Percentiles rank a stretch among this genome's conserved stretches.
These are phyloP conservation scores for Clavispora carvajalis DNA, from an alignment of 805 yeast genomes.

Conservation along the genomic window DNA sequence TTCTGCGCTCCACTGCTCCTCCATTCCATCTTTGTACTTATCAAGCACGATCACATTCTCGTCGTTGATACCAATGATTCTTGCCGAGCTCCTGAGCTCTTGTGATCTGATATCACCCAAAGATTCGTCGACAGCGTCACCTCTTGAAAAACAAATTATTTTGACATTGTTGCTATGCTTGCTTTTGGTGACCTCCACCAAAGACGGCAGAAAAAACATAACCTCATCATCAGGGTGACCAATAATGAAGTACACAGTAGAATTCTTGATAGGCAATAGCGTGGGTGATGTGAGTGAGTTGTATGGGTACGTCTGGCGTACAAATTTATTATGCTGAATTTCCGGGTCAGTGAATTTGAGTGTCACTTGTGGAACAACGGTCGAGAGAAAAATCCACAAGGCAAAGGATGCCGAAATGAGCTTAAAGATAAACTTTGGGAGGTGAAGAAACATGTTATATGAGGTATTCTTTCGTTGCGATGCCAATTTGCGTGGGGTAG, in stretches of 20 bases:
- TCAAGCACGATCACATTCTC: conserved; percentile 44
- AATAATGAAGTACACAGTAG: conserved; percentile 50
- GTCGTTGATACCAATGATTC: conserved; percentile 45
- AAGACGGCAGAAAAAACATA: conserved; percentile 89
- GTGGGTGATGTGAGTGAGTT: conserved; percentile 32
- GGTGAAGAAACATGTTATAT: not conserved
- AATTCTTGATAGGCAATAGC: conserved; percentile 27
- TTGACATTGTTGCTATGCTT: conserved; percentile 47
- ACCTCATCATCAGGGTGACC: conserved; percentile 99
- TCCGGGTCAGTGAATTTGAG: conserved; percentile 25
- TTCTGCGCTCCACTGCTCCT: conserved; percentile 52
- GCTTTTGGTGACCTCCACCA: conserved; percentile 46
- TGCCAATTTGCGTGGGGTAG: not conserved
- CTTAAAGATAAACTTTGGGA: conserved; percentile 8
- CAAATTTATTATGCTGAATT: conserved; percentile 22
- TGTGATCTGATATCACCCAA: conserved; percentile 56
- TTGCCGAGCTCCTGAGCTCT: conserved; percentile 57
- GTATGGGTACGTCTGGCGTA: conserved; percentile 26
- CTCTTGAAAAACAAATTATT: conserved; percentile 69
- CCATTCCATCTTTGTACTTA: conserved; percentile 59
- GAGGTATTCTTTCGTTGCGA: not conserved
- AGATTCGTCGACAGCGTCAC: conserved; percentile 60
- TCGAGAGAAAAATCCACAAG: conserved; percentile 36
- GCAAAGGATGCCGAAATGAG: conserved; percentile 23
- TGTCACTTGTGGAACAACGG: conserved; percentile 34